A percentile compares a stretch with the other conserved stretches of the same genome.
phyloP scores from a whole-genome alignment of 2,329 filamentous ascomycete species.

The Aspergillus candidus region DNA sequence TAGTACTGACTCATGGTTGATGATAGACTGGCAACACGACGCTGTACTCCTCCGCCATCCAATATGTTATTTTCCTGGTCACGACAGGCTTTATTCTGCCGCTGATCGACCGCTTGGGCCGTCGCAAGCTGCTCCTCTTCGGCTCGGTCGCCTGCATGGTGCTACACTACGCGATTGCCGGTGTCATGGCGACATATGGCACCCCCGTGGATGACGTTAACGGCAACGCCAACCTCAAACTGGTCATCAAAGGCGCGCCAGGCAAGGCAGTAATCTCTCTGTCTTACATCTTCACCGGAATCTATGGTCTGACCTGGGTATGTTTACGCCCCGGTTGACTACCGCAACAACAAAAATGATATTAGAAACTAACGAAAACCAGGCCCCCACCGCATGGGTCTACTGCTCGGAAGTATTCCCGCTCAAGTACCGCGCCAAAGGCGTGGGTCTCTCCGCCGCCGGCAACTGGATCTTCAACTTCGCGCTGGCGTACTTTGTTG shows the following conservation, averaged over 20 bases:
- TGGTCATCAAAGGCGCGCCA: constrained; percentile 44
- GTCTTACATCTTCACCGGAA: constrained; percentile 49
- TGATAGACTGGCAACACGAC: constrained; percentile 32
- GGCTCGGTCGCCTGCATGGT: constrained; percentile 44
- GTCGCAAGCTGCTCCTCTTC: constrained; percentile 42
- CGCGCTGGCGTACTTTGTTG: constrained; percentile 49
- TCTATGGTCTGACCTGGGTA: constrained; percentile 35
- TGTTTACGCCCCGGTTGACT: constrained; percentile 24
- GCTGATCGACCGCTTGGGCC: constrained; percentile 46
- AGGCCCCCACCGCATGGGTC: constrained; percentile 53
- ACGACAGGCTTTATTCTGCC: constrained; percentile 48
- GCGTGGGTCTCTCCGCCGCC: constrained; percentile 55
- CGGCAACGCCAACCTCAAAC: constrained; percentile 42
- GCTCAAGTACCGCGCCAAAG: constrained; percentile 59
- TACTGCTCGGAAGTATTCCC: constrained; percentile 61
- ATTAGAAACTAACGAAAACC: not conserved
- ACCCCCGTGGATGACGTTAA: constrained; percentile 41
- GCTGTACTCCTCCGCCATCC: constrained; percentile 51
- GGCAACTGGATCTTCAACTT: constrained; percentile 61
- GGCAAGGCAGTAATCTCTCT: constrained; percentile 58
- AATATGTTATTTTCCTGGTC: constrained; percentile 52
- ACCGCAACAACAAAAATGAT: not conserved
- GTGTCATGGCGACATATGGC: constrained; percentile 47
- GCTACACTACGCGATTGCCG: constrained; percentile 51
- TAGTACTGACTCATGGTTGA: too few relatives aligned